These are phyloP conservation scores for Amaranthus hypochondriacus DNA, from an alignment of 148 eudicot genomes.

Conservation along the genomic window DNA sequence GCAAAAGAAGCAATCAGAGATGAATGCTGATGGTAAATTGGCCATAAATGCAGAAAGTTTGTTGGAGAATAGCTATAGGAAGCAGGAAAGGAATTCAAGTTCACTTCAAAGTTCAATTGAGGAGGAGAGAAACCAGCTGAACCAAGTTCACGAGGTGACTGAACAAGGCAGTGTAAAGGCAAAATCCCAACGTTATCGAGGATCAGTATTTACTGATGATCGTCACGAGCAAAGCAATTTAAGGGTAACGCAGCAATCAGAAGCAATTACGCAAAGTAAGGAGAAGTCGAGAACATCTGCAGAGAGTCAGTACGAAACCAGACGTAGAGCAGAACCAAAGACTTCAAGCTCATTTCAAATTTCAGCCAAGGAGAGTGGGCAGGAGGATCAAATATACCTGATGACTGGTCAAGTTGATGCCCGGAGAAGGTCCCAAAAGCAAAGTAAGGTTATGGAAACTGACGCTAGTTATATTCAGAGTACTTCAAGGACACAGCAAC, in stretches of 20 bases:
- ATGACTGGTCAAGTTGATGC: conserved; percentile 26
- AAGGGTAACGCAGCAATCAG: conserved; percentile 25
- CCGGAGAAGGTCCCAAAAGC: conserved; percentile 25
- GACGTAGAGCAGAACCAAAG: conserved; percentile 29
- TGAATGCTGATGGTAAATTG: conserved; percentile 23
- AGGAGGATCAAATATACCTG: conserved; percentile 21
- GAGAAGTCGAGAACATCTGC: conserved; percentile 23
- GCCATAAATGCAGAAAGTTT: conserved; percentile 25
- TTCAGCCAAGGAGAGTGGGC: conserved; percentile 24
- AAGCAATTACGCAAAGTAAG: conserved; percentile 21
- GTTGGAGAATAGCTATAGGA: conserved; percentile 31
- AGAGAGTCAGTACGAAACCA: conserved; percentile 27
- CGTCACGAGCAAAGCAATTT: conserved; percentile 19
- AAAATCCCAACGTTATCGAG: conserved; percentile 7
- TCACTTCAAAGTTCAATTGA: conserved; percentile 22
- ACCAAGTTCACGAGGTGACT: background rate
- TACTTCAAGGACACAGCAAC: conserved; percentile 21
- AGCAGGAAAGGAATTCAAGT: conserved; percentile 31
- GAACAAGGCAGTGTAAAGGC: conserved; percentile 18
- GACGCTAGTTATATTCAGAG: conserved; percentile 24
- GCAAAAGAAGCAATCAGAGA: conserved; percentile 19
- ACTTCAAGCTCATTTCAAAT: conserved; percentile 23
- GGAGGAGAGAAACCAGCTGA: conserved; percentile 27
- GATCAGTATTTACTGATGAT: conserved; percentile 18
- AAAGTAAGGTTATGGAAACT: conserved; percentile 24